Evolutionary conservation across 208 protist genomes (phyloP).

Genomic region (Acanthamoeba triangularis): DNA sequence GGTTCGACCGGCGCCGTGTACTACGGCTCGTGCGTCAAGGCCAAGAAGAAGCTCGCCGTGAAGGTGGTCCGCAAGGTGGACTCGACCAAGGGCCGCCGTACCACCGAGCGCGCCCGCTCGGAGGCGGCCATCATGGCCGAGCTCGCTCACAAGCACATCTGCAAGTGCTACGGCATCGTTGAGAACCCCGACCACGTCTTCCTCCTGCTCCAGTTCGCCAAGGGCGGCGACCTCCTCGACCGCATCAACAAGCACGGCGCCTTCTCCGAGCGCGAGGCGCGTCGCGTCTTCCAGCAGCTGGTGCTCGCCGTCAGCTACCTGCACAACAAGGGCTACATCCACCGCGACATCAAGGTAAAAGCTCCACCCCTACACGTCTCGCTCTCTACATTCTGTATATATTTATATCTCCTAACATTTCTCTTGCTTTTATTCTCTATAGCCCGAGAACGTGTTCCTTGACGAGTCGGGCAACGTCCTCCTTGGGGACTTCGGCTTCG

Average conservation of each 20-base stretch:
- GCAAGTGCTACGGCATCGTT: conserved; percentile 47
- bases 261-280: conserved; percentile 64
- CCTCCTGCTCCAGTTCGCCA: conserved; percentile 49
- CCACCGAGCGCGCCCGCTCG: conserved; percentile 10
- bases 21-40: conserved; percentile 62
- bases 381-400: no score
- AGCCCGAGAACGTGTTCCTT: conserved; percentile 59
- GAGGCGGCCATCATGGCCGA: conserved; percentile 25
- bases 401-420: neutral
- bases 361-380: neutral
- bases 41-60: conserved; percentile 62
- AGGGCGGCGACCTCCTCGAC: conserved; percentile 64
- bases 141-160: conserved; percentile 52
- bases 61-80: conserved; percentile 38
- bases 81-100: conserved; percentile 45
- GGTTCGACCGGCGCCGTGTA: conserved; percentile 36
- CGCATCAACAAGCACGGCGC: conserved; percentile 12
- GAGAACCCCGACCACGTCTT: conserved; percentile 63
- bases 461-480: conserved; percentile 40
- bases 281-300: conserved; percentile 41
- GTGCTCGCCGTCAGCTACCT: conserved; percentile 48
- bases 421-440: neutral
- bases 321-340: conserved; percentile 45
- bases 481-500: conserved; percentile 45
- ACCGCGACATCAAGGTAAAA: conserved; percentile 67